Conservation (phyloP, 2,329 filamentous ascomycete species). For the Hysterium pulicare region DNA sequence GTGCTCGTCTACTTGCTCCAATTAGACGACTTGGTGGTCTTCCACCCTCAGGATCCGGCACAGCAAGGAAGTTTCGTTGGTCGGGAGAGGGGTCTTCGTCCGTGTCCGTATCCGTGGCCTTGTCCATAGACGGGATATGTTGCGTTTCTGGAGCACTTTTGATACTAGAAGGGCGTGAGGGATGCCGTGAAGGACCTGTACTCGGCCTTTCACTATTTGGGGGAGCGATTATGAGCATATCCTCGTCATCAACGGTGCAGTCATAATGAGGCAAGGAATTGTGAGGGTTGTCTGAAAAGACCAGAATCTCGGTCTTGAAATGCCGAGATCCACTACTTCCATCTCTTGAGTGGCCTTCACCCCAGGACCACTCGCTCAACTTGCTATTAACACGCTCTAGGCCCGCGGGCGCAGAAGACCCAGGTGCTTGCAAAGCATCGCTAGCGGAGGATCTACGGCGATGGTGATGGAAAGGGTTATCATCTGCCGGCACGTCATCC, state of each 20-base stretch:
- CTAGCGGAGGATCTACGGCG: conserved; percentile 21
- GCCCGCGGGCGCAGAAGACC: conserved; percentile 13
- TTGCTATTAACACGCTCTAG: conserved; percentile 31
- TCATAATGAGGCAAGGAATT: neutral
- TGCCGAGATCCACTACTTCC: conserved; percentile 12
- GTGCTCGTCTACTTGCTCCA: conserved; percentile 5
- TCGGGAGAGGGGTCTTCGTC: neutral
- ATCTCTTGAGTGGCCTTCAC: conserved; percentile 10
- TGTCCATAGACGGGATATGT: neutral
- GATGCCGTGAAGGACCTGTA: conserved; percentile 13
- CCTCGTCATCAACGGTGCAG: neutral
- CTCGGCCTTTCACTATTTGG: conserved; percentile 31
- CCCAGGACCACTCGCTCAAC: conserved; percentile 27
- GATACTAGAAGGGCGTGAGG: conserved; percentile 20
- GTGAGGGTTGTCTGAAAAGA: neutral
- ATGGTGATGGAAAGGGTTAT: conserved; percentile 6
- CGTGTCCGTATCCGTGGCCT: neutral
- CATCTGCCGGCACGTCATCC: conserved; percentile 19
- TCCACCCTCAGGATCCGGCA: neutral
- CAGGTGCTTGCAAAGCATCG: conserved; percentile 14
- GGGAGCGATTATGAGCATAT: conserved; percentile 15
- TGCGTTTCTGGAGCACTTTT: neutral
- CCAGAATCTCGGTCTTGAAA: neutral
- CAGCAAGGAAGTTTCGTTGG: neutral
- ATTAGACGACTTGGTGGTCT: conserved; percentile 1